Evolutionary conservation across 192 early-diverging fungal genomes (phyloP).

Genomic region (Coemansia sp.): DNA sequence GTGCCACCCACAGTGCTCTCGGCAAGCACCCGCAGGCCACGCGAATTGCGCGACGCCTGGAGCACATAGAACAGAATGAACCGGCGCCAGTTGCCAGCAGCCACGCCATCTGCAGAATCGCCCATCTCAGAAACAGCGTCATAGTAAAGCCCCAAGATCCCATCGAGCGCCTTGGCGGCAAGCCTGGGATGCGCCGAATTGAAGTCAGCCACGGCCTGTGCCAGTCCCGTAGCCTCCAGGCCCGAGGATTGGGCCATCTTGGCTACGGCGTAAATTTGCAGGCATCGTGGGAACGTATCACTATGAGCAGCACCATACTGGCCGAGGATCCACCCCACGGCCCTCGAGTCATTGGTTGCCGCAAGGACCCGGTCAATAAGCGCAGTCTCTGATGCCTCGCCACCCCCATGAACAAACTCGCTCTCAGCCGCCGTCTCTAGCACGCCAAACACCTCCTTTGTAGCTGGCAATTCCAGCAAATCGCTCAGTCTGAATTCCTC

Average conservation of each 20-base stretch:
- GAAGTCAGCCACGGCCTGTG: slow-evolving; percentile 27
- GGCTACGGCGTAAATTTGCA: slow-evolving; percentile 34
- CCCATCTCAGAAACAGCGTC: slow-evolving; percentile 1
- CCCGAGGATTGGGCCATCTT: slow-evolving; percentile 9
- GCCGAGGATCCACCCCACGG: slow-evolving; percentile 37
- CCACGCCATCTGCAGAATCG: background rate
- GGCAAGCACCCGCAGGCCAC: background rate
- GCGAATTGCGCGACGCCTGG: slow-evolving; percentile 6
- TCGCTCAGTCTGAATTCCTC: slow-evolving; percentile 32
- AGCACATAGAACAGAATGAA: slow-evolving; percentile 40
- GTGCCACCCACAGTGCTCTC: background rate
- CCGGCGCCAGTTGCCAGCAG: slow-evolving; percentile 26
- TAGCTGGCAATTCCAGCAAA: slow-evolving; percentile 25
- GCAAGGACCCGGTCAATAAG: slow-evolving; percentile 20
- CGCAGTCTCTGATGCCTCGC: slow-evolving; percentile 19
- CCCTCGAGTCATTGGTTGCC: slow-evolving; percentile 27
- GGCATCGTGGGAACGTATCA: slow-evolving; percentile 19
- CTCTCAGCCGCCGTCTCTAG: slow-evolving; percentile 35
- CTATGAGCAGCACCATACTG: slow-evolving; percentile 31
- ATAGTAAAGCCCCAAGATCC: slow-evolving; percentile 22
- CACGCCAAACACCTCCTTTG: slow-evolving; percentile 29
- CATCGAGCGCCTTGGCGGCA: slow-evolving; percentile 15
- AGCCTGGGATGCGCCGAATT: slow-evolving; percentile 10
- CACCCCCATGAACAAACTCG: slow-evolving; percentile 4
- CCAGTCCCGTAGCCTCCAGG: slow-evolving; percentile 16